These are phyloP conservation scores for Circinella umbellata DNA, from an alignment of 371 early-diverging fungal species.

Conservation along the genomic window DNA sequence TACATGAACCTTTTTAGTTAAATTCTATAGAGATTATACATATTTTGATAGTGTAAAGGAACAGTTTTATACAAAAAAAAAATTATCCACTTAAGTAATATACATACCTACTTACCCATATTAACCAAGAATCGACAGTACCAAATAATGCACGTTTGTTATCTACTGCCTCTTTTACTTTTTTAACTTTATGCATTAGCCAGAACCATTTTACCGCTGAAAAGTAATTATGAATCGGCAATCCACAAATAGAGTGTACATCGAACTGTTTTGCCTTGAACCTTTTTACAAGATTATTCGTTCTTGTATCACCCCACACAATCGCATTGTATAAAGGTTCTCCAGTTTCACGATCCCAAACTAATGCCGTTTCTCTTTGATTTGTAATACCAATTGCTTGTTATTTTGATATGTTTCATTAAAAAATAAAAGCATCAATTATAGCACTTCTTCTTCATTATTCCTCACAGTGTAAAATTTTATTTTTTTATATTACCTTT, in stretches of 20 bases:
- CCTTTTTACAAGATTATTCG: slow-evolving; percentile 34
- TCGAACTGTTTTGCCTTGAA: slow-evolving; percentile 46
- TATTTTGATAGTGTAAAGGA: no score
- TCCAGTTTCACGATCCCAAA: slow-evolving; percentile 85
- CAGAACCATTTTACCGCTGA: slow-evolving; percentile 90
- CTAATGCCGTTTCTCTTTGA: slow-evolving; percentile 91
- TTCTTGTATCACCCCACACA: slow-evolving; percentile 40
- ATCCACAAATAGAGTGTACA: slow-evolving; percentile 69
- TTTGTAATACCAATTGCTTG: slow-evolving; percentile 89
- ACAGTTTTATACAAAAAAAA: neutral
- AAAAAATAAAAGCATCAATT: no score
- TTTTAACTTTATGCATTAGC: slow-evolving; percentile 78
- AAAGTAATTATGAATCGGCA: slow-evolving; percentile 92
- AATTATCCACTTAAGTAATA: neutral
- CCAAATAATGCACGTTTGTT: slow-evolving; percentile 69
- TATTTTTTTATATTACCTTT: slow-evolving; percentile 44
- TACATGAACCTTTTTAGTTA: slow-evolving; percentile 82
- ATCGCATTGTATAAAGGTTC: slow-evolving; percentile 80
- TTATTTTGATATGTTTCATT: neutral
- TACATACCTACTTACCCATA: slow-evolving; percentile 57
- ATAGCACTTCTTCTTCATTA: no score
- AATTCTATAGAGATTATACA: slow-evolving; percentile 54
- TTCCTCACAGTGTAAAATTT: no score
- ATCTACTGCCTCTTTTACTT: slow-evolving; percentile 19
- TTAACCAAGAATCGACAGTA: slow-evolving; percentile 93